These are phyloP conservation scores for Brasilioporus rufonigricans DNA, from an alignment of 768 basidiomycete genomes.

Conservation along the genomic window DNA sequence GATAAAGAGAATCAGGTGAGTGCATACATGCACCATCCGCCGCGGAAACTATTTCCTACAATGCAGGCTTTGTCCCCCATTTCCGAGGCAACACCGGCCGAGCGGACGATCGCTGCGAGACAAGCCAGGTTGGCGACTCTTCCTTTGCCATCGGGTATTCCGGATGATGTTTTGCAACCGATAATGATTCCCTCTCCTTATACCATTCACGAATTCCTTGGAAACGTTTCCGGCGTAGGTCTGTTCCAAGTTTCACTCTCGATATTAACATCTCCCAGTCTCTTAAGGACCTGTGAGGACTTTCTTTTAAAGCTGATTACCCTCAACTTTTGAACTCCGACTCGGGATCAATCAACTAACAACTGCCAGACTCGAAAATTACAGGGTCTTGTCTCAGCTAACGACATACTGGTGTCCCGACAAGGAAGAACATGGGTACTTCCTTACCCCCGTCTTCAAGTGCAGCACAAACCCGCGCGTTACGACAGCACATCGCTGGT, in stretches of 20 bases:
- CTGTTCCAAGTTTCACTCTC: not conserved
- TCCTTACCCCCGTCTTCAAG: slow-evolving; percentile 70
- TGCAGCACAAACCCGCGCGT: slow-evolving; percentile 79
- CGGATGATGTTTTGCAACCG: slow-evolving; percentile 65
- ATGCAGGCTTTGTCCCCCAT: slow-evolving; percentile 1
- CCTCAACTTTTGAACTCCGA: not conserved
- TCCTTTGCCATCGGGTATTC: slow-evolving; percentile 61
- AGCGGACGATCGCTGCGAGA: slow-evolving; percentile 50
- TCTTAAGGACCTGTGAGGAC: slow-evolving; percentile 54
- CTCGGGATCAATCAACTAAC: not conserved
- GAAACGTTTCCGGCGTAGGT: slow-evolving; percentile 55
- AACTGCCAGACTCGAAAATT: slow-evolving; percentile 53
- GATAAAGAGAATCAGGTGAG: slow-evolving; percentile 18
- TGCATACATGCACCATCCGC: slow-evolving; percentile 13
- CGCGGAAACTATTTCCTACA: not conserved
- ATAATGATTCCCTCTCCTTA: slow-evolving; percentile 63
- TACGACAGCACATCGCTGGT: slow-evolving; percentile 75
- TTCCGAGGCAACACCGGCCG: slow-evolving; percentile 14
- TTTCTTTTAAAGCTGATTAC: not conserved
- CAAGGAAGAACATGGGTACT: slow-evolving; percentile 80
- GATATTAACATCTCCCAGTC: slow-evolving; percentile 37
- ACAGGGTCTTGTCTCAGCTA: slow-evolving; percentile 61
- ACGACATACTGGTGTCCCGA: slow-evolving; percentile 81
- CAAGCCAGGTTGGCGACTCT: slow-evolving; percentile 55
- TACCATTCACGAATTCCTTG: slow-evolving; percentile 69